Base-by-base conservation (phyloP, 2,329 filamentous ascomycete genomes). In the Didymella segeticola region DNA sequence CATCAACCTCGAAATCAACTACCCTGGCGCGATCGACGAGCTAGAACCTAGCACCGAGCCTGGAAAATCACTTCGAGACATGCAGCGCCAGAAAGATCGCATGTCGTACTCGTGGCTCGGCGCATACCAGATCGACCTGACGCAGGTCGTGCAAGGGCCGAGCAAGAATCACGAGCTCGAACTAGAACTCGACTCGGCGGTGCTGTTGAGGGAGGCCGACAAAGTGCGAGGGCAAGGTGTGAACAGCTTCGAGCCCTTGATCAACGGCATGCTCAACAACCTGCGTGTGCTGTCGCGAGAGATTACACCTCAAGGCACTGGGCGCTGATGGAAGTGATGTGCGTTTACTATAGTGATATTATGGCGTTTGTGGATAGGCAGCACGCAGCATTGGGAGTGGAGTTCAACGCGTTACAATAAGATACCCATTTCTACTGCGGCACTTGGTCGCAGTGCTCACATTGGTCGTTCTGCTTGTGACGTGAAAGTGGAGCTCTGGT, bases 1-100 rank as follows among this genome's bases (percentile, higher is more conserved):
- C 66, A 87, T 99, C 69, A 98, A 96, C 70, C 83, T 99, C 2
- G 96, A 99, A 84, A 92, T 96, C 84, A 84, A 88, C 47, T 96
- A 88, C 79, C 70, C 77, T 3, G 91, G 92, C 20, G 80, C 85
- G 1, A 67, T 89, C 0, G 80, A 86, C 7, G 77, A 79, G 19
- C 74, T 86, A 2, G 71, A 77, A 0, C 74, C 80, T 3, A 66
- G 72, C 11, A 66, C 72, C 8, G 79, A 81, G 20, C 62, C 66
- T 9, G 78, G 77, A 4, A 72, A 77, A 74, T 37, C 76, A 65
- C 12, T 70, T 58, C 39, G 70, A 36, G 54, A 69, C 57, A 58
- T 71, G 6, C 87, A 91, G 66, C 86, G 93, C 6, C 87, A 86
- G 64, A 99, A 99, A 75, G 93, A 99, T 74, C 86, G 95, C 15